Conservation (phyloP, 2,329 filamentous ascomycete genomes). For the Fusarium robinianum region DNA sequence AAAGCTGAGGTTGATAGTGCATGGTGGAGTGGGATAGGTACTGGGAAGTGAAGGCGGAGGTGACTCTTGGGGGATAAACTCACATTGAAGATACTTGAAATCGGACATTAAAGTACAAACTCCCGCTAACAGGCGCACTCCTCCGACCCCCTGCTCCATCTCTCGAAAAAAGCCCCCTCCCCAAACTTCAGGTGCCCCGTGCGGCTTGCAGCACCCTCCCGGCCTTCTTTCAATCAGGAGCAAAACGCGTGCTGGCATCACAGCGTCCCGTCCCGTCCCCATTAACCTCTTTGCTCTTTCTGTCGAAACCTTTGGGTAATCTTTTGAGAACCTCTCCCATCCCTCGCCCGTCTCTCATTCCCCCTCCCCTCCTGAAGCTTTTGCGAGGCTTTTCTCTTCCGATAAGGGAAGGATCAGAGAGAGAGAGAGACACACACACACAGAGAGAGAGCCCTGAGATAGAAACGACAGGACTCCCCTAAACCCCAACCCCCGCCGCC, state of each 20-base stretch:
- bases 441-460: no score
- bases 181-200: slow-evolving; percentile 29
- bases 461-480: no score
- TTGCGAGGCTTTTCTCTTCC: slow-evolving; percentile 24
- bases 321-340: slow-evolving; percentile 13
- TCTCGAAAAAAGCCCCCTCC: no score
- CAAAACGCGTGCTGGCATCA: slow-evolving; percentile 42
- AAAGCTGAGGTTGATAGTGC: no score
- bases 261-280: slow-evolving; percentile 26
- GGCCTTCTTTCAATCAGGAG: slow-evolving; percentile 38
- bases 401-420: slow-evolving; percentile 21
- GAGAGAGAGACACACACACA: no score
- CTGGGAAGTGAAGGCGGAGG: slow-evolving; percentile 29
- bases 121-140: slow-evolving; percentile 18
- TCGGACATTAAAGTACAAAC: slow-evolving; percentile 22
- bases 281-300: no score
- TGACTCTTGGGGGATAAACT: neutral
- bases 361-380: slow-evolving; percentile 24
- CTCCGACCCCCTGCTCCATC: slow-evolving; percentile 32
- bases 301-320: no score
- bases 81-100: slow-evolving; percentile 7
- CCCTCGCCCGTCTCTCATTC: slow-evolving; percentile 28
- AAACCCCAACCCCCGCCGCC: slow-evolving; percentile 5
- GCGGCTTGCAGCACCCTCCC: slow-evolving; percentile 34
- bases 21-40: no score